These are phyloP conservation scores for Phaeosphaeria sp. DNA, from an alignment of 2,329 filamentous ascomycete species.

Conservation along the genomic window DNA sequence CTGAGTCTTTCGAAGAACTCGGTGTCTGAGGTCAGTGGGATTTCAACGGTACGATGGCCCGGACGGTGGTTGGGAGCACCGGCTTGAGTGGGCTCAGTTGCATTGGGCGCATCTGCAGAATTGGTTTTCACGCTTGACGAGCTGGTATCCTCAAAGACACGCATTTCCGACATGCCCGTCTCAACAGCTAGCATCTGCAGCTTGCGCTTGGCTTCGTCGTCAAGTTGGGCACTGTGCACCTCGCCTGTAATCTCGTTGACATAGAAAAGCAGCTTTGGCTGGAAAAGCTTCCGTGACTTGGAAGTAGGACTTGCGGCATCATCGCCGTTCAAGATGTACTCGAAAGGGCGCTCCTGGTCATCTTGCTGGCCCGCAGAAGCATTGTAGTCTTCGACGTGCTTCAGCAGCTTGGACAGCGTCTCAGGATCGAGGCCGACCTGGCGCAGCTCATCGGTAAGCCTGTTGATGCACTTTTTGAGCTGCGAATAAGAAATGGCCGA, in stretches of 20 bases:
- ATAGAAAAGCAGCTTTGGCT: conserved; percentile 73
- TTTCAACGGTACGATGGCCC: conserved; percentile 64
- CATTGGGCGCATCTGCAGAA: neutral
- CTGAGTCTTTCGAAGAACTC: conserved; percentile 82
- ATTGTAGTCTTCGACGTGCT: conserved; percentile 49
- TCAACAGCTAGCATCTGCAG: conserved; percentile 66
- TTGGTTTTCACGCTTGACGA: conserved; percentile 1
- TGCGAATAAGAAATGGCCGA: conserved; percentile 83
- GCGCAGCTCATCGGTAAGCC: conserved; percentile 74
- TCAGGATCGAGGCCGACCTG: conserved; percentile 74
- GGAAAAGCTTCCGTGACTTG: conserved; percentile 52
- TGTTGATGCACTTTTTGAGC: conserved; percentile 88
- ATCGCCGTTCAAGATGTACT: conserved; percentile 44
- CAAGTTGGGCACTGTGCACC: conserved; percentile 72
- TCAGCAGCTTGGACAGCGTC: conserved; percentile 71
- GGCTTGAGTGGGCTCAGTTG: neutral
- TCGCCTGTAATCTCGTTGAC: conserved; percentile 71
- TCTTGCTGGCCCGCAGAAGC: conserved; percentile 29
- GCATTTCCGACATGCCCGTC: conserved; percentile 51
- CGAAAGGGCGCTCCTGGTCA: conserved; percentile 42
- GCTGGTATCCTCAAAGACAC: conserved; percentile 39
- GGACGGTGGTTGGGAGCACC: conserved; percentile 12
- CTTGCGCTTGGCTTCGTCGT: conserved; percentile 68
- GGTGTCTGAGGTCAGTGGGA: conserved; percentile 77
- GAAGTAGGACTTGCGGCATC: conserved; percentile 4